Conservation (phyloP, 2,329 filamentous ascomycete species). For the Erysiphe neolycopersici region DNA sequence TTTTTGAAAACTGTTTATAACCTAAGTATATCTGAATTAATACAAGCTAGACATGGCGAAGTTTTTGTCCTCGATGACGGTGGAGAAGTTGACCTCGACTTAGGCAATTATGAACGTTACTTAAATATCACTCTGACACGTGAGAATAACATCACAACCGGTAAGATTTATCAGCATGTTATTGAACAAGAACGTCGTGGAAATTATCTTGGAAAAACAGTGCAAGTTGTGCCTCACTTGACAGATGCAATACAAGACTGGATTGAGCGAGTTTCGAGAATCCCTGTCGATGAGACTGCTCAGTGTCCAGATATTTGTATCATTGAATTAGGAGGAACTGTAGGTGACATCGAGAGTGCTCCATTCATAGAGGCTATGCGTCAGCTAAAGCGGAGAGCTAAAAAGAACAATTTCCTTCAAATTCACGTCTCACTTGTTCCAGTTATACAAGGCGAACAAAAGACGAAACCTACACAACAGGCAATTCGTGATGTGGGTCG, state of each 20-base stretch:
- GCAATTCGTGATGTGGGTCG: conserved; percentile 66
- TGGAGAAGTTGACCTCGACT: conserved; percentile 48
- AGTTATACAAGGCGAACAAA: conserved; percentile 42
- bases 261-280: conserved; percentile 63
- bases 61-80: conserved; percentile 71
- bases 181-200: conserved; percentile 29
- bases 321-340: conserved; percentile 43
- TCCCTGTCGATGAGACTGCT: conserved; percentile 64
- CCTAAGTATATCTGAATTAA: conserved; percentile 11
- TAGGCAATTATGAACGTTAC: conserved; percentile 58
- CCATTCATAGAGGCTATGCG: conserved; percentile 73
- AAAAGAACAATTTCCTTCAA: conserved; percentile 58
- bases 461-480: conserved; percentile 91
- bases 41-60: conserved; percentile 44
- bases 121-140: conserved; percentile 55
- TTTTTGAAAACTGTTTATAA: not conserved
- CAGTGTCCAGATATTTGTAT: conserved; percentile 81
- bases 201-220: conserved; percentile 68
- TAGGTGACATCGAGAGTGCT: conserved; percentile 63
- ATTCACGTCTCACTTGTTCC: conserved; percentile 81
- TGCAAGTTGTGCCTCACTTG: conserved; percentile 80
- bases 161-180: conserved; percentile 81
- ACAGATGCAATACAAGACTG: conserved; percentile 81
- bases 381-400: conserved; percentile 46
- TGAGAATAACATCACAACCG: conserved; percentile 85